Evolutionary conservation across 345 rosid species (phyloP), one percentile per base, ranked within the genome.

Genomic region (Isatis tinctoria): DNA sequence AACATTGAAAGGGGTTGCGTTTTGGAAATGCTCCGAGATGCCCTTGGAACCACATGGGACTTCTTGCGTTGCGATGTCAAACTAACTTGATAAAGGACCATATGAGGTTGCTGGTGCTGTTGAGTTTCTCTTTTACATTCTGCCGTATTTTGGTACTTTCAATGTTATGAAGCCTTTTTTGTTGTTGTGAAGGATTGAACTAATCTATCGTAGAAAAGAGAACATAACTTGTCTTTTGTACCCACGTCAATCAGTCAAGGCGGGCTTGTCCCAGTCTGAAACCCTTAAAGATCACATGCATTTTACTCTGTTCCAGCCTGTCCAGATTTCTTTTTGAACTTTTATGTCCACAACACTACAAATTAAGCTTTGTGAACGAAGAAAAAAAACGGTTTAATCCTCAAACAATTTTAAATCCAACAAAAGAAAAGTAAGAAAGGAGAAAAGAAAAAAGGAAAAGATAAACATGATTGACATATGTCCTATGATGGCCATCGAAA

Each of bases 1-100:
- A 27, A 16, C 51, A 17, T 60, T 16, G 75, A 71, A 40, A 71
- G 27, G 18, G 60, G 47, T 49, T 35, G 28, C 33, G 39, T 60
- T 45, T 16, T 36, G 49, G 59, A 36, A 62, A 72, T 43, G 62
- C 76, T 72, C 12, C 53, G 28, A 61, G 69, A 27, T 51, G 52
- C 20, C 51, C 52, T 61, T 39, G 52, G 33, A 61, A 72, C 10
- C 20, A 39, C 51, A 12, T 62, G 69, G 44, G 76, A 72, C 53
- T 72, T 72, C 16, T 72, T 72, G 69, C 8, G 5, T 37, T 56
- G 51, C 6, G 52, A 53, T 67, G 8, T 37, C 27, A 12, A 27
- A 24, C 27, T 59, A 26, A 10, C 6, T 11, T 58, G 17, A 58
- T 58, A 35, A 45, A 37, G 41, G 49, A 49, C n/a, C 68, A 22